Conservation (phyloP, 441 rosid species). For the Kokia cookei region DNA sequence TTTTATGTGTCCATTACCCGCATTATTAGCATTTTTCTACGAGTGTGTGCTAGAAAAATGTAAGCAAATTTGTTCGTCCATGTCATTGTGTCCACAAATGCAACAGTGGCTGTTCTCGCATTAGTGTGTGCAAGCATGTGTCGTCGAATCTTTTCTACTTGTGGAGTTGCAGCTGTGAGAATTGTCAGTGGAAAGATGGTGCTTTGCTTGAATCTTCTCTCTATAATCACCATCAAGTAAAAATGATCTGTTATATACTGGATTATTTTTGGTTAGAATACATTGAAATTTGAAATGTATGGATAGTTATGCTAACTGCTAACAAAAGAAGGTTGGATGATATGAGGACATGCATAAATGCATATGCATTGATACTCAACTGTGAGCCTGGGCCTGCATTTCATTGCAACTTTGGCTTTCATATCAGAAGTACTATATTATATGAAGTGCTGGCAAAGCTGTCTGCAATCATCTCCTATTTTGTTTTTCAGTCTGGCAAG, state of each 20-base stretch:
- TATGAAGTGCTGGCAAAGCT: background rate
- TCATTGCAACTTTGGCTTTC: background rate
- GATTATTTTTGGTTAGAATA: background rate
- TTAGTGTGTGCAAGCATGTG: background rate
- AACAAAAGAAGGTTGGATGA: background rate
- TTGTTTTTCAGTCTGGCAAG: background rate
- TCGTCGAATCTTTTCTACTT: background rate
- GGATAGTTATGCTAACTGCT: background rate
- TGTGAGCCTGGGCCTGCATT: background rate
- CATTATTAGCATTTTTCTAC: background rate
- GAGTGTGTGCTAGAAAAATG: background rate
- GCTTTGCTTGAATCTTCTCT: background rate
- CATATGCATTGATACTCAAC: background rate
- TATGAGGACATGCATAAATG: background rate
- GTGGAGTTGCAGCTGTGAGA: background rate
- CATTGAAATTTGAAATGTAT: background rate
- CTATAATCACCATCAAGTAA: background rate
- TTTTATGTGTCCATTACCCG: background rate
- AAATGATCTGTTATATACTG: background rate
- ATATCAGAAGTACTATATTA: background rate
- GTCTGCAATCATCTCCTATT: background rate
- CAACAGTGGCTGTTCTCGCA: background rate
- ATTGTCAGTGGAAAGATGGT: background rate
- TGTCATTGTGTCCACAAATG: background rate
- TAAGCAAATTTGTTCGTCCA: background rate